Evolutionary conservation across 352 stramenopile species (phyloP), one percentile per base, ranked within the genome.

Genomic region (Phytophthora sp.): DNA sequence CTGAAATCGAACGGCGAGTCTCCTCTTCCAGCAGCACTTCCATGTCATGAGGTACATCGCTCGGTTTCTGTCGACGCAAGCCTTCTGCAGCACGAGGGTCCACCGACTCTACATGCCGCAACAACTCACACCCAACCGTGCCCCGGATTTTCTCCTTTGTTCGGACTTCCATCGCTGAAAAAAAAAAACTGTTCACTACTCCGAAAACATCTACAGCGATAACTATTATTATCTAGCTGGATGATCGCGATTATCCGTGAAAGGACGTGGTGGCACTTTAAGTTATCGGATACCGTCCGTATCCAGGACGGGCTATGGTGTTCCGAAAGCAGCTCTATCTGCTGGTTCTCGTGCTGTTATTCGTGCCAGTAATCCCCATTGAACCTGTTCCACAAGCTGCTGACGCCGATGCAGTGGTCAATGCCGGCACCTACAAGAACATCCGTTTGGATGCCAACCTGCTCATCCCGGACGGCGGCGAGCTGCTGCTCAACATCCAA

Each of bases 361-460:
- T 51, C 7, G 5, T 28, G 2, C 17, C 12, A 12, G 57, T 48
- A 0, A 27, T n/a, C 20, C 21, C 50, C 21, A 71, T 74, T 5
- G 78, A 91, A 55, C 69, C 76, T 0, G 41, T 87, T 20, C 74
- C 82, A 1, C 82, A 76, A 54, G 78, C 82, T 28, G 52, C 69
- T 0, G 80, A 89, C 66, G 73, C 79, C 10, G 30, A 85, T 51
- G 76, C 72, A 0, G 48, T 82, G 17, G 74, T 89, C 15, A 81
- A 89, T 32, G 52, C 60, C 27, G 61, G 80, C 42, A 61, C 76
- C 2, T 68, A 50, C 41, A 86, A 77, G 72, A 68, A 80, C 24
- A 62, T 94, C 20, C 82, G 76, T 9, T 44, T 94, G 23, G 77
- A 91, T 20, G 82, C 84, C 9, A 91, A 92, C 31, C 52, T 94